A percentile compares a stretch with the other conserved stretches of the same genome.
phyloP scores from a whole-genome alignment of 768 basidiomycete species.

The Fomitopsis serialis region DNA sequence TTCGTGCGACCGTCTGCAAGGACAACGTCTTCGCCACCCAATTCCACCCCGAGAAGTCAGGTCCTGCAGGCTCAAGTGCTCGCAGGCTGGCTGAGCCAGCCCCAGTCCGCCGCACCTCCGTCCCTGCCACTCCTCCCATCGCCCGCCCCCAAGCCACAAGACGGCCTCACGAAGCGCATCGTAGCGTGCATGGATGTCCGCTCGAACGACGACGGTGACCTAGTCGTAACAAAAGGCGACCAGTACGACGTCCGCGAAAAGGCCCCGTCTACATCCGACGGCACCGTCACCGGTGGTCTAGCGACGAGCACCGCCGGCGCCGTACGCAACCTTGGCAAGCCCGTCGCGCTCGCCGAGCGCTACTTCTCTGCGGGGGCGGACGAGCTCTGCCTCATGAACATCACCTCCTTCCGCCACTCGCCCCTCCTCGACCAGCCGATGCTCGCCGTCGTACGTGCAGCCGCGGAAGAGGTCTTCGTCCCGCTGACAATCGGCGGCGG shows the following conservation, averaged over 20 bases:
- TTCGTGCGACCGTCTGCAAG: conserved; percentile 84
- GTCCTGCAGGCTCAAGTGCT: conserved; percentile 79
- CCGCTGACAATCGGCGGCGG: conserved; percentile 99
- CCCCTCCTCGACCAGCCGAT: conserved; percentile 96
- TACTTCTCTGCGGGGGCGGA: conserved; percentile 91
- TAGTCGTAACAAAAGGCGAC: conserved; percentile 98
- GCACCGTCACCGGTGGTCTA: conserved; percentile 16
- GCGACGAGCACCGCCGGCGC: conserved; percentile 53
- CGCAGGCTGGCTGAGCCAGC: conserved; percentile 68
- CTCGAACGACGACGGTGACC: conserved; percentile 91
- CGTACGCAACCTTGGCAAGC: conserved; percentile 97
- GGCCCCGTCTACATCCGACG: conserved; percentile 17
- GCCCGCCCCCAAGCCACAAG: conserved; percentile 37
- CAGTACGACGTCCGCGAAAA: conserved; percentile 98
- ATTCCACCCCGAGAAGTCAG: conserved; percentile 98
- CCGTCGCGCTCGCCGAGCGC: conserved; percentile 81
- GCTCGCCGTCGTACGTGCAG: conserved; percentile 89
- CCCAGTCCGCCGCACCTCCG: conserved; percentile 34
- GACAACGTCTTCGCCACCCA: conserved; percentile 89
- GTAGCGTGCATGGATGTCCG: conserved; percentile 98
- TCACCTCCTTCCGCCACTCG: conserved; percentile 97
- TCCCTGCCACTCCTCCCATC: conserved; percentile 30
- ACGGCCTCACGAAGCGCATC: conserved; percentile 88
- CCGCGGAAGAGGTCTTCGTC: conserved; percentile 88
- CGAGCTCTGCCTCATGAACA: conserved; percentile 96